Conservation (phyloP, 2,329 filamentous ascomycete genomes). For the Trichoderma sp. region DNA sequence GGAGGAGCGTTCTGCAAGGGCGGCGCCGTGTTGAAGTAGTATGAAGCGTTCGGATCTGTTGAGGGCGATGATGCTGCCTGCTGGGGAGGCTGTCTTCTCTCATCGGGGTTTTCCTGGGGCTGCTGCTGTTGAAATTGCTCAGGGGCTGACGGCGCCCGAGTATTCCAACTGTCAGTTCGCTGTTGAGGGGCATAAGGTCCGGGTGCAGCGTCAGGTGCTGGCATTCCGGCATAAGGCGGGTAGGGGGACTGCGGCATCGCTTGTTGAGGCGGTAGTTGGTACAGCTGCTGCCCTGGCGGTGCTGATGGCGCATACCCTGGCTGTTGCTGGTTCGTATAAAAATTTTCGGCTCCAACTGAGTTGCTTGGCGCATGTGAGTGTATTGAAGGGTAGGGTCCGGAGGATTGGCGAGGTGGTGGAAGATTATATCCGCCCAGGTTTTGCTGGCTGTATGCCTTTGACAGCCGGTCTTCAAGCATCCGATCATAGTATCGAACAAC, state of each 20-base stretch:
- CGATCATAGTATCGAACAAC: constrained; percentile 97
- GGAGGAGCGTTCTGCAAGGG: constrained; percentile 29
- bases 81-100: constrained; percentile 39
- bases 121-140: constrained; percentile 33
- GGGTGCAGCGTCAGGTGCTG: constrained; percentile 46
- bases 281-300: constrained; percentile 39
- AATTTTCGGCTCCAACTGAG: constrained; percentile 70
- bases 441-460: constrained; percentile 88
- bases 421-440: constrained; percentile 67
- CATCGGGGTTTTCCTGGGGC: constrained; percentile 34
- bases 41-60: constrained; percentile 59
- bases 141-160: constrained; percentile 45
- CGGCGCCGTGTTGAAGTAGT: constrained; percentile 58
- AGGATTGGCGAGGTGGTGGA: constrained; percentile 54
- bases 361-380: constrained; percentile 55
- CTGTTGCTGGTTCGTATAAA: constrained; percentile 73
- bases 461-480: constrained; percentile 95
- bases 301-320: constrained; percentile 56
- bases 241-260: constrained; percentile 49
- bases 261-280: constrained; percentile 40
- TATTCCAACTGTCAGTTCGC: constrained; percentile 57
- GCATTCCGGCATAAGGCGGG: constrained; percentile 44
- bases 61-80: constrained; percentile 38
- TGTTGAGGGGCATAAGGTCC: constrained; percentile 52
- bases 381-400: constrained; percentile 73